A percentile compares a stretch with the other conserved stretches of the same genome.
phyloP scores from a whole-genome alignment of 306 rosid genomes.

The apple (Malus domestica) region ASM211411v1 NC_041802.1:28254001-28254500 shows the following conservation, averaged over 20 bases:
- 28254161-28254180: slow-evolving; percentile 98
- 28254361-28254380: slow-evolving; percentile 42
- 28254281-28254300: background rate
- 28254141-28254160: slow-evolving; percentile 70
- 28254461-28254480: slow-evolving; percentile 73
- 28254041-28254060: slow-evolving; percentile 64
- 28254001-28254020: slow-evolving; percentile 79
- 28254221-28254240: slow-evolving; percentile 8
- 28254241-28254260: background rate
- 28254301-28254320: background rate
- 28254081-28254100: slow-evolving; percentile 43
- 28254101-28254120: slow-evolving; percentile 61
- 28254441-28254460: slow-evolving; percentile 87
- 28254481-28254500: slow-evolving; percentile 61
- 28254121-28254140: slow-evolving; percentile 22
- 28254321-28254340: background rate
- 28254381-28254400: slow-evolving; percentile 76
- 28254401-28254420: slow-evolving; percentile 79
- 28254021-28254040: slow-evolving; percentile 80
- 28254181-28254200: slow-evolving; percentile 87
- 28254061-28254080: slow-evolving; percentile 71
- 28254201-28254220: slow-evolving; percentile 65
- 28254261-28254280: background rate
- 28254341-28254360: background rate
- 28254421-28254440: slow-evolving; percentile 99